Percentiles rank a stretch among this genome's conserved stretches.
Conservation (phyloP, 1,284 basidiomycete genomes). For the Melampsora larici-populina region DNA sequence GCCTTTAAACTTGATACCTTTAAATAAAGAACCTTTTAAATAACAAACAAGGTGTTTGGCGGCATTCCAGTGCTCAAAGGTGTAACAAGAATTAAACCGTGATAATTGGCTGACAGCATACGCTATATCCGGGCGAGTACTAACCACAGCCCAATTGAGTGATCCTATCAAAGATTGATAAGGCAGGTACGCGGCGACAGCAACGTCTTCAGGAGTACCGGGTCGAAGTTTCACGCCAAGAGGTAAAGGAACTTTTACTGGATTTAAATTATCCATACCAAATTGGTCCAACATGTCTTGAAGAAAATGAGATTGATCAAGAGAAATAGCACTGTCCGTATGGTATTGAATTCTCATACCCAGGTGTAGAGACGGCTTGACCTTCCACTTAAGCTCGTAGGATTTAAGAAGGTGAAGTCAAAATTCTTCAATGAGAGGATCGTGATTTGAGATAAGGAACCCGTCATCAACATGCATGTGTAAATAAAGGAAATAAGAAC, state of each 20-base stretch:
- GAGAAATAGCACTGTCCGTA: neutral
- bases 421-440: neutral
- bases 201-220: too few relatives aligned
- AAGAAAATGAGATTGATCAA: neutral
- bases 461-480: too few relatives aligned
- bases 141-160: neutral
- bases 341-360: neutral
- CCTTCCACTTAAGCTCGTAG: neutral
- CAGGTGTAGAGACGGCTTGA: neutral
- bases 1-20: neutral
- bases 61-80: too few relatives aligned
- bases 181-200: neutral
- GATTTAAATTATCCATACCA: neutral
- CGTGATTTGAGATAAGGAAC: neutral
- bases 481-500: neutral
- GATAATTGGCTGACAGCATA: neutral
- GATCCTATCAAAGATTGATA: neutral
- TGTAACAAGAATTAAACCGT: neutral
- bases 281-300: neutral
- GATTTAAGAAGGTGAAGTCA: neutral
- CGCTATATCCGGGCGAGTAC: too few relatives aligned
- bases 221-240: too few relatives aligned
- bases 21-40: neutral
- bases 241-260: neutral
- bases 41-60: neutral